phyloP scores from a whole-genome alignment of 176 grass and related monocot species.

The Guadua angustifolia region DNA sequence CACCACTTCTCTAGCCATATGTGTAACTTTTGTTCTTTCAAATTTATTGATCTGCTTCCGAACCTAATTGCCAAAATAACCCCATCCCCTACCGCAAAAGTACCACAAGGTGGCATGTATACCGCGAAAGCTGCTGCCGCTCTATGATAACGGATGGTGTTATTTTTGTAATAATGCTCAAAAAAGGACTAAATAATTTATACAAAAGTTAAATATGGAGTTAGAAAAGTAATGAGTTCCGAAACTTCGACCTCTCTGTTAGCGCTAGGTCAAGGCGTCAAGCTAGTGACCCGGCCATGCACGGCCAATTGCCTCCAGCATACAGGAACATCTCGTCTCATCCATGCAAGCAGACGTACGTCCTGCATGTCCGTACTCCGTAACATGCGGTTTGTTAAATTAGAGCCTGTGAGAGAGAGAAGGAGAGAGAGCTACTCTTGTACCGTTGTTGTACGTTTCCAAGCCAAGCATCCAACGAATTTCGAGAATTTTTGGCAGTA shows the following conservation, averaged over 20 bases:
- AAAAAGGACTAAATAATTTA: too few species aligned
- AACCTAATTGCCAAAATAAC: too few species aligned
- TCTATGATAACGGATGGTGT: too few species aligned
- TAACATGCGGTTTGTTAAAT: background rate
- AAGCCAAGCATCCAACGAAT: background rate
- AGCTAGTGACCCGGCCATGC: background rate
- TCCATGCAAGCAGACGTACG: conserved; percentile 33
- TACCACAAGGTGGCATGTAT: too few species aligned
- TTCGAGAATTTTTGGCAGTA: background rate
- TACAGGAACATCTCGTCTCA: background rate
- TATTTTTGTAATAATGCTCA: too few species aligned
- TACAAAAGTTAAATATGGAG: too few species aligned
- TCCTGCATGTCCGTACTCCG: background rate
- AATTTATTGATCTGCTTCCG: too few species aligned
- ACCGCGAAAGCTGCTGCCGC: too few species aligned
- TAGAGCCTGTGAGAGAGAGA: background rate
- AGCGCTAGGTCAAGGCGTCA: background rate
- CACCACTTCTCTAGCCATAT: too few species aligned
- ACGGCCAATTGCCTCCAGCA: background rate
- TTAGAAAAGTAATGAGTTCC: too few species aligned
- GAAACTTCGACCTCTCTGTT: background rate
- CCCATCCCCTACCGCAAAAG: too few species aligned
- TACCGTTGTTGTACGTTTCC: background rate
- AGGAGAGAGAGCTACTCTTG: background rate
- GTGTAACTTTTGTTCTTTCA: too few species aligned